Evolutionary conservation across 495 filamentous ascomycete genomes (phyloP).

Genomic region (Diplogelasinospora grovesii): DNA sequence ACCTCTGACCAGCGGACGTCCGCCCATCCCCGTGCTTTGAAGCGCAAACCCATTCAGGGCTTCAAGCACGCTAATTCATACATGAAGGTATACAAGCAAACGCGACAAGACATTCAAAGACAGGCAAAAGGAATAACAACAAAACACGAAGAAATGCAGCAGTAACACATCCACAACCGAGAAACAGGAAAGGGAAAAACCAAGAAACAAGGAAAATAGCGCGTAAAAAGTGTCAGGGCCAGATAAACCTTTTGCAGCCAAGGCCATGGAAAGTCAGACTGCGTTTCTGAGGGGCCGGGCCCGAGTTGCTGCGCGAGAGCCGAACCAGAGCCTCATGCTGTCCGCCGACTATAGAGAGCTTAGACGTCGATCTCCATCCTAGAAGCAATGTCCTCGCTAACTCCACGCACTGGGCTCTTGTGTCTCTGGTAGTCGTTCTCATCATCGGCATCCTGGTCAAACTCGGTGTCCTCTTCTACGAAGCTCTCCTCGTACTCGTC

Average conservation of each 20-base stretch:
- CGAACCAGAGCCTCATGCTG: no score
- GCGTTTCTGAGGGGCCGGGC: no score
- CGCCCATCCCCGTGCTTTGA: no score
- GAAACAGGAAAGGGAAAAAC: conserved; percentile 4
- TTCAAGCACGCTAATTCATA: no score
- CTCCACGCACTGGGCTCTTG: conserved; percentile 53
- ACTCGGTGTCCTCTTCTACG: conserved; percentile 49
- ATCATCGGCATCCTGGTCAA: conserved; percentile 33
- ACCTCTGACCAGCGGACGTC: no score
- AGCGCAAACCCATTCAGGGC: no score
- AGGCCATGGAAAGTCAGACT: no score
- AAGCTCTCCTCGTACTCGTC: conserved; percentile 45
- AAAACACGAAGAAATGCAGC: conserved; percentile 6
- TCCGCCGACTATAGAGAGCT: no score
- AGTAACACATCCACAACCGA: no score
- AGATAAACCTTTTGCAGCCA: no score
- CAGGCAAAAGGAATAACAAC: conserved; percentile 1
- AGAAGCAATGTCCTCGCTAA: conserved; percentile 68
- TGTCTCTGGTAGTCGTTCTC: conserved; percentile 42
- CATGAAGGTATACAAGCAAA: no score
- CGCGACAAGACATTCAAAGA: not conserved
- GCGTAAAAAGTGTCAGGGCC: not conserved
- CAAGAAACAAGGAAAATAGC: conserved; percentile 1
- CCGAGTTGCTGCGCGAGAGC: no score
- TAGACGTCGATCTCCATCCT: conserved; percentile 57